A percentile compares a stretch with the other conserved stretches of the same genome.
phyloP scores from a whole-genome alignment of 2,329 filamentous ascomycete genomes.

The Clarireedia monteithiana region DNA sequence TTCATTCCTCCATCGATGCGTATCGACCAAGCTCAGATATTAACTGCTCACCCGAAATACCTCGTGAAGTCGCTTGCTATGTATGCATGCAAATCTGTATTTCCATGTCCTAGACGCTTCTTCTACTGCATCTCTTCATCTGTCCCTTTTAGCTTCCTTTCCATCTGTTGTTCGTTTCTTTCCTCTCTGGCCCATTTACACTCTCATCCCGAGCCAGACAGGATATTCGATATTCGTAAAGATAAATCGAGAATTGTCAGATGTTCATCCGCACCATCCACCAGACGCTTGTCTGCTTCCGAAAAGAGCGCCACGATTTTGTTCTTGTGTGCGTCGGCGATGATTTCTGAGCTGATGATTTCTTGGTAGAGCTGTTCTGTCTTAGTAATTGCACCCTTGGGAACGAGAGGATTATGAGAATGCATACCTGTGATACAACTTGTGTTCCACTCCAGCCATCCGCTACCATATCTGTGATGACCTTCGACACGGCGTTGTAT shows the following conservation, averaged over 20 bases:
- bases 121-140: not conserved
- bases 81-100: not conserved
- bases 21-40: not conserved
- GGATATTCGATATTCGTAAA: conserved; percentile 69
- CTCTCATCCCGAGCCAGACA: conserved; percentile 33
- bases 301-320: conserved; percentile 85
- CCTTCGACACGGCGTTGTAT: conserved; percentile 68
- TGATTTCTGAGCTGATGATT: conserved; percentile 75
- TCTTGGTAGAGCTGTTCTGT: conserved; percentile 63
- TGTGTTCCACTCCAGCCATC: conserved; percentile 96
- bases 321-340: conserved; percentile 82
- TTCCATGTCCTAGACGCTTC: not conserved
- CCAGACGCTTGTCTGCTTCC: conserved; percentile 85
- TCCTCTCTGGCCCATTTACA: not conserved
- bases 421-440: conserved; percentile 66
- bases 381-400: no score
- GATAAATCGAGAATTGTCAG: conserved; percentile 80
- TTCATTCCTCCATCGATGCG: not conserved
- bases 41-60: not conserved
- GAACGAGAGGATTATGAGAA: not conserved
- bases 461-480: conserved; percentile 84
- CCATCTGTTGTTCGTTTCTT: not conserved
- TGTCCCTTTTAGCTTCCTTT: no score
- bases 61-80: not conserved
- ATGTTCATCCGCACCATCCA: conserved; percentile 94